Conservation (phyloP, 768 basidiomycete genomes). For the Ramaria sp. region DNA sequence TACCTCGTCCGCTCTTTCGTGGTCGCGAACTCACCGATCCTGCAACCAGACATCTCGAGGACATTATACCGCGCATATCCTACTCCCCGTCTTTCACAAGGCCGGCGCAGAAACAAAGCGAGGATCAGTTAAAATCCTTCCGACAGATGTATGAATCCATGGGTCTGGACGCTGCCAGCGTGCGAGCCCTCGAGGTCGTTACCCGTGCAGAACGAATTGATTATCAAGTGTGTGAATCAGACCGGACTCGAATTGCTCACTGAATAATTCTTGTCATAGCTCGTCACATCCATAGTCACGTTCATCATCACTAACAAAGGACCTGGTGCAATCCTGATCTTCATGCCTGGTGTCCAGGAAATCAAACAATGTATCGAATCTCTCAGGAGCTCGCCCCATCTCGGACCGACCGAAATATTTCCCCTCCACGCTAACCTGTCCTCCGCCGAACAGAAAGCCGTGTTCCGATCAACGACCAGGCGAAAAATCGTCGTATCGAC, state of each 20-base stretch:
- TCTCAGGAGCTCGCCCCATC: slow-evolving; percentile 28
- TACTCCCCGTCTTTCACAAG: slow-evolving; percentile 42
- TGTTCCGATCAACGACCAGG: slow-evolving; percentile 51
- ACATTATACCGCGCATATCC: slow-evolving; percentile 47
- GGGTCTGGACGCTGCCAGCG: slow-evolving; percentile 36
- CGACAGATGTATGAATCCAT: slow-evolving; percentile 37
- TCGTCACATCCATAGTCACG: slow-evolving; percentile 55
- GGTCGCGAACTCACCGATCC: slow-evolving; percentile 1
- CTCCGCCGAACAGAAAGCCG: slow-evolving; percentile 68
- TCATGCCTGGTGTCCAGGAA: slow-evolving; percentile 85
- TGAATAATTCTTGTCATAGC: slow-evolving; percentile 22
- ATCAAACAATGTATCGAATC: slow-evolving; percentile 68
- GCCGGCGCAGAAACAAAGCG: slow-evolving; percentile 29
- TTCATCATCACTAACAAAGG: slow-evolving; percentile 46
- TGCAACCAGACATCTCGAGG: slow-evolving; percentile 67
- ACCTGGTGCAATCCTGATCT: slow-evolving; percentile 69
- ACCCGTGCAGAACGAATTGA: slow-evolving; percentile 57
- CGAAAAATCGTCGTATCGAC: slow-evolving; percentile 88
- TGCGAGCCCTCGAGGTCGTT: slow-evolving; percentile 50
- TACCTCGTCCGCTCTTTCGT: not conserved
- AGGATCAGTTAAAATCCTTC: slow-evolving; percentile 36
- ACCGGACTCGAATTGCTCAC: not conserved
- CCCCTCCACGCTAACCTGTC: slow-evolving; percentile 88
- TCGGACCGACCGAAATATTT: slow-evolving; percentile 40
- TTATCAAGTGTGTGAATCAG: slow-evolving; percentile 40